Percentiles rank a stretch among this genome's conserved stretches.
phyloP scores from a whole-genome alignment of 352 stramenopile species.

The Phytopythium montanum region DNA sequence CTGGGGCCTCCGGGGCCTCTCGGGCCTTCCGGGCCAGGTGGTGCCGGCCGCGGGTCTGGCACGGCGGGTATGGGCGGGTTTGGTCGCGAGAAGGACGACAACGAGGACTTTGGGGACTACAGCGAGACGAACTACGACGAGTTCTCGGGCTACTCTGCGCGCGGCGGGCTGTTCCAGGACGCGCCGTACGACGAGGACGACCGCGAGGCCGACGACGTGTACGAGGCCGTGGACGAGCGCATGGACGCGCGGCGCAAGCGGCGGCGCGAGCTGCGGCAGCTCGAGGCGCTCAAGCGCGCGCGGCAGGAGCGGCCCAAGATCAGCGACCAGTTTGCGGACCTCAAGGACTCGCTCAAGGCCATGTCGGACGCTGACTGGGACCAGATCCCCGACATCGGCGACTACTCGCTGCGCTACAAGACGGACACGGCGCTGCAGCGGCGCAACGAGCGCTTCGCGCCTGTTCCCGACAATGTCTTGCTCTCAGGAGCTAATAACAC shows the following conservation, averaged over 20 bases:
- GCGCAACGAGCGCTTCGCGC: constrained; percentile 94
- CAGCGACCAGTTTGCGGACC: constrained; percentile 96
- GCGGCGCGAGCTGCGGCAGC: constrained; percentile 72
- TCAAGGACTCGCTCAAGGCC: constrained; percentile 91
- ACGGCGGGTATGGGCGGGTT: constrained; percentile 83
- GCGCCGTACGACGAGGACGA: constrained; percentile 96
- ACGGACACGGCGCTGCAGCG: constrained; percentile 89
- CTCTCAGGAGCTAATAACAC: constrained; percentile 31
- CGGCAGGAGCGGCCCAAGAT: constrained; percentile 91
- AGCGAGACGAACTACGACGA: constrained; percentile 92
- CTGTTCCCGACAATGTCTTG: constrained; percentile 93
- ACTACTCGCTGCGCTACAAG: constrained; percentile 94
- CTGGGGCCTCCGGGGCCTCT: constrained; percentile 6
- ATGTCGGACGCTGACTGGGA: constrained; percentile 96
- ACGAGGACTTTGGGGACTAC: constrained; percentile 87
- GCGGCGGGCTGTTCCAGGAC: constrained; percentile 84
- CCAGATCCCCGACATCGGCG: constrained; percentile 95
- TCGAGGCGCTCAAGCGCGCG: constrained; percentile 87
- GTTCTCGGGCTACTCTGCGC: constrained; percentile 86
- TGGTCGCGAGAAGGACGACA: constrained; percentile 80
- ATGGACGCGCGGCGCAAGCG: constrained; percentile 93
- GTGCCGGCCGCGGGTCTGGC: constrained; percentile 65
- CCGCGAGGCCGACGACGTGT: constrained; percentile 95
- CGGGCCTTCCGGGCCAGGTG: constrained; percentile 12
- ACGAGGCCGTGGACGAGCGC: constrained; percentile 93